Conservation (phyloP, 495 filamentous ascomycete genomes). For the Daldinia childiae region DNA sequence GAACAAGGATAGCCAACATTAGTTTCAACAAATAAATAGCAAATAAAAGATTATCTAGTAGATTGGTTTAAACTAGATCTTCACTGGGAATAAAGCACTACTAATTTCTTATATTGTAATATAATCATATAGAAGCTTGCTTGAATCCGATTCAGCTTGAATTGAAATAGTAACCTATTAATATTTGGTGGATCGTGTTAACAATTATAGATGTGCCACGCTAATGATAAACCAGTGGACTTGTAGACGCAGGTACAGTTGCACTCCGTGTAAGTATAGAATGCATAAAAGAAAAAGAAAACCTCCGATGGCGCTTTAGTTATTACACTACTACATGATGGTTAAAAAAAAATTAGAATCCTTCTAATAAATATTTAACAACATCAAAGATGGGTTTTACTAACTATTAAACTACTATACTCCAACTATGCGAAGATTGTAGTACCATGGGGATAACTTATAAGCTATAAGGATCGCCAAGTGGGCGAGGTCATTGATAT, state of each 20-base stretch:
- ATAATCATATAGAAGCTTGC: not conserved
- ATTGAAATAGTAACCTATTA: not conserved
- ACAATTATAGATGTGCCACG: slow-evolving; percentile 13
- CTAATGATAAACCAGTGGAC: slow-evolving; percentile 24
- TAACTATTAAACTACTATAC: not conserved
- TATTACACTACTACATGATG: not conserved
- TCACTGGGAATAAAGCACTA: not conserved
- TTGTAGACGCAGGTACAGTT: slow-evolving; percentile 34
- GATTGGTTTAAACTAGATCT: not conserved
- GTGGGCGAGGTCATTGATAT: slow-evolving; percentile 18
- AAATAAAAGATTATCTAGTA: not conserved
- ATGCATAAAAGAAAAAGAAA: slow-evolving; percentile 20
- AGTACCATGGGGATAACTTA: not conserved
- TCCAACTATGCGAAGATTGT: not conserved
- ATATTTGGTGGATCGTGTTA: not conserved
- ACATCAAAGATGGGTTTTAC: not conserved
- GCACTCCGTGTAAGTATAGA: slow-evolving; percentile 23
- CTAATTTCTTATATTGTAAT: not conserved
- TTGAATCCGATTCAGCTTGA: not conserved
- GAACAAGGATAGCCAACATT: not conserved
- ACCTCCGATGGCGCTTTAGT: slow-evolving; percentile 19
- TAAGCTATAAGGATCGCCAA: slow-evolving; percentile 2
- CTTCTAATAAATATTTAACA: not conserved
- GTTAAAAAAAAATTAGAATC: not conserved
- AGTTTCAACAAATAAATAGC: not conserved